A percentile compares a stretch with the other conserved stretches of the same genome.
Conservation (phyloP, 2,329 filamentous ascomycete species). For the Trichophyton mentagrophytes region DNA sequence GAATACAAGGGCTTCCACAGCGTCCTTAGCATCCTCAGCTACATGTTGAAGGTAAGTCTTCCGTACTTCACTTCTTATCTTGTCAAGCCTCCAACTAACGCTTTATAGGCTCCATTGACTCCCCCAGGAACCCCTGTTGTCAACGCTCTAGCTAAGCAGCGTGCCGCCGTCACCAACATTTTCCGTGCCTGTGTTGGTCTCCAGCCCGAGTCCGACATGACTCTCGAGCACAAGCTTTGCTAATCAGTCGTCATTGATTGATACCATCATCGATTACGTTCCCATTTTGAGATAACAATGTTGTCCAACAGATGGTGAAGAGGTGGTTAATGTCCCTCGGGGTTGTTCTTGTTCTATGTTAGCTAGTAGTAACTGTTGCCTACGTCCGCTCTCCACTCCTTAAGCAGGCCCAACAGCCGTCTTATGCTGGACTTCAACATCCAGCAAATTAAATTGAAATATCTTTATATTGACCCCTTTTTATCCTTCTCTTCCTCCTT, state of each 20-base stretch:
- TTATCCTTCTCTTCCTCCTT: not conserved
- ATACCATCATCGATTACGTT: not conserved
- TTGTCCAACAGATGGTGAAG: not conserved
- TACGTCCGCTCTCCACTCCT: not conserved
- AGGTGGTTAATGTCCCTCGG: not conserved
- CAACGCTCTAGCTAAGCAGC: slow-evolving; percentile 93
- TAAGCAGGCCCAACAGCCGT: not conserved
- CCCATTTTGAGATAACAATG: not conserved
- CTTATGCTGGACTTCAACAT: not conserved
- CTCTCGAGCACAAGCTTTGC: slow-evolving; percentile 95
- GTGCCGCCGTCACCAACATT: slow-evolving; percentile 88
- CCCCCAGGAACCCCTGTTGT: slow-evolving; percentile 90
- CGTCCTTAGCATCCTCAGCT: slow-evolving; percentile 91
- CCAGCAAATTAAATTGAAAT: not conserved
- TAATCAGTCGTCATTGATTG: slow-evolving; percentile 28
- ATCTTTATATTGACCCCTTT: not conserved
- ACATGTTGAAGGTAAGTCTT: slow-evolving; percentile 66
- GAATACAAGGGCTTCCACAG: slow-evolving; percentile 93
- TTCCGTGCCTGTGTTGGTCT: slow-evolving; percentile 95
- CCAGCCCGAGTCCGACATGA: slow-evolving; percentile 98
- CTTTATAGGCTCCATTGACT: slow-evolving; percentile 65
- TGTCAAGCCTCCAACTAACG: slow-evolving; percentile 8
- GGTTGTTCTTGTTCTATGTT: not conserved
- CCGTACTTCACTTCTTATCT: not conserved
- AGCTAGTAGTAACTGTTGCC: not conserved